Evolutionary conservation across 192 early-diverging fungal species (phyloP).

Genomic region (Mortierella alpina): DNA sequence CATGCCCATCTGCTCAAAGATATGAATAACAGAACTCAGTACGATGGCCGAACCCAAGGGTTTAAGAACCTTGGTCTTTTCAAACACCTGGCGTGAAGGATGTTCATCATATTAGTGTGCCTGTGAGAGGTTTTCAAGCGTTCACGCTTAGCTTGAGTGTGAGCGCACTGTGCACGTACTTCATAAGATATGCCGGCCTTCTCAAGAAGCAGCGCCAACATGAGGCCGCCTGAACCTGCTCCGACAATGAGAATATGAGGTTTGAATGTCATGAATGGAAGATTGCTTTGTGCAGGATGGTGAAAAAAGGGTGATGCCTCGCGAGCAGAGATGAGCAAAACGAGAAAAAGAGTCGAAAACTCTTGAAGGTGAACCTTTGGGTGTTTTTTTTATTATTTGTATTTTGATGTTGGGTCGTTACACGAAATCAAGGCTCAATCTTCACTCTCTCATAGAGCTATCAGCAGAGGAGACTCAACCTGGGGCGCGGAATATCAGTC

Average conservation of each 20-base stretch:
- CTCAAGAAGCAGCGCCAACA: constrained; percentile 32
- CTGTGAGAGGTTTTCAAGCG: neutral
- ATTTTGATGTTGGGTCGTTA: too few relatives aligned
- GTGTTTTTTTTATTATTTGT: too few relatives aligned
- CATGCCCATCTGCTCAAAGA: constrained; percentile 27
- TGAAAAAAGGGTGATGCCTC: too few relatives aligned
- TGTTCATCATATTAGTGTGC: neutral
- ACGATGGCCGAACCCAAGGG: constrained; percentile 19
- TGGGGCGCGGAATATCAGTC: too few relatives aligned
- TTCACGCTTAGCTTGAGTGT: neutral
- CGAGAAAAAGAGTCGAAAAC: too few relatives aligned
- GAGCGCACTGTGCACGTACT: neutral
- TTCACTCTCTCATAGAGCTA: too few relatives aligned
- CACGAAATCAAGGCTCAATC: too few relatives aligned
- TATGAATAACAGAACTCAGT: neutral
- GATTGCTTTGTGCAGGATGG: too few relatives aligned
- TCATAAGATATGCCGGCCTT: constrained; percentile 26
- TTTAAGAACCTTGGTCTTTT: constrained; percentile 10
- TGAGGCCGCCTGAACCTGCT: constrained; percentile 28
- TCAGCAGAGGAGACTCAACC: too few relatives aligned
- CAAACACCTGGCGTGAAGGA: neutral
- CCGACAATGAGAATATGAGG: constrained; percentile 36
- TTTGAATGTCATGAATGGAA: constrained; percentile 12
- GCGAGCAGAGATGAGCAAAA: too few relatives aligned
- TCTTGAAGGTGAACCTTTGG: too few relatives aligned